Conservation (phyloP, 2,329 filamentous ascomycete genomes). For the Pyricularia sp. region DNA sequence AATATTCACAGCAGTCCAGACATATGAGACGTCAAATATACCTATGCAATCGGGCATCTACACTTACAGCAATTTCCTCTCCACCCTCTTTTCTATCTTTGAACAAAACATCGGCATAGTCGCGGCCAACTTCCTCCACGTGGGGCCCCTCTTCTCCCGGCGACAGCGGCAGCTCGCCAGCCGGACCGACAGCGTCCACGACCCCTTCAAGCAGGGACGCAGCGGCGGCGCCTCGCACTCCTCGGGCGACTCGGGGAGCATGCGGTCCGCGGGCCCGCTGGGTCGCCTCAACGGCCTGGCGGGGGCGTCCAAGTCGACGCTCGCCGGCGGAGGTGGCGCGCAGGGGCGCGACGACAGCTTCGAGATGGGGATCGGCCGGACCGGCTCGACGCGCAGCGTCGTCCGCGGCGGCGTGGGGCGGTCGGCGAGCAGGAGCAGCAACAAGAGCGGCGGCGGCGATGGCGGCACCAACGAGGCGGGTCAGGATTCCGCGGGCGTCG, state of each 20-base stretch:
- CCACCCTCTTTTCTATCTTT: conserved; percentile 22
- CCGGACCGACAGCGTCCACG: conserved; percentile 6
- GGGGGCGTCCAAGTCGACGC: conserved; percentile 12
- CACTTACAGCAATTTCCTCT: conserved; percentile 20
- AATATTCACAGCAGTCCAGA: conserved; percentile 22
- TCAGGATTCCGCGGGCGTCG: background rate
- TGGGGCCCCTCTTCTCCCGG: conserved; percentile 20
- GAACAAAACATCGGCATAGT: conserved; percentile 28
- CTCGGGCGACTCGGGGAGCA: background rate
- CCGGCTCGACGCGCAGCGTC: conserved; percentile 1
- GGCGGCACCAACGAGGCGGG: background rate
- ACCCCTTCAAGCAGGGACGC: background rate
- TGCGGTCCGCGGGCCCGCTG: conserved; percentile 5
- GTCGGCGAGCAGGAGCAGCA: conserved; percentile 5
- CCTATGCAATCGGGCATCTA: conserved; percentile 16
- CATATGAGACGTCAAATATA: conserved; percentile 23
- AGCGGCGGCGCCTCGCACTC: background rate
- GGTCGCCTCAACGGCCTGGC: conserved; percentile 13
- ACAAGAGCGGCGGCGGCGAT: conserved; percentile 3
- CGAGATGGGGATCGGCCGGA: conserved; percentile 6
- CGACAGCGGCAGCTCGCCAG: conserved; percentile 9
- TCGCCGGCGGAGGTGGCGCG: conserved; percentile 17
- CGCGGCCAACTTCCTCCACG: conserved; percentile 25
- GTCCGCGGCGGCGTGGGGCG: background rate
- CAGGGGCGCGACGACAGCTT: conserved; percentile 12